Percentiles rank a stretch among this genome's conserved stretches.
These are phyloP conservation scores for Olyra latifolia DNA, from an alignment of 176 grass and related monocot genomes.

Conservation along the genomic window DNA sequence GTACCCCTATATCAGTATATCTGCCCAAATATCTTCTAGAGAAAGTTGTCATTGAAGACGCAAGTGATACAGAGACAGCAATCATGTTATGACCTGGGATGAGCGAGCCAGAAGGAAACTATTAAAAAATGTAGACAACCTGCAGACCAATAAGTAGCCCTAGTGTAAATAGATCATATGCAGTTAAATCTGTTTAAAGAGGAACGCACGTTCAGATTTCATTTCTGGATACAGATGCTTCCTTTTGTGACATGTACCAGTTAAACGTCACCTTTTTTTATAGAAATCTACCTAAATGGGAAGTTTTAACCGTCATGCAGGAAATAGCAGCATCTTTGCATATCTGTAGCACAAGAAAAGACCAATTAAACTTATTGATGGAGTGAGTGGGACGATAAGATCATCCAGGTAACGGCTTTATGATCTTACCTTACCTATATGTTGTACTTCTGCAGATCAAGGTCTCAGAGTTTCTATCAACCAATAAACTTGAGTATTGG, in stretches of 20 bases:
- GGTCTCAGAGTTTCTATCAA: neutral
- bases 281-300: neutral
- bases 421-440: neutral
- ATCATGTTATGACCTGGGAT: neutral
- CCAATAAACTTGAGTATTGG: neutral
- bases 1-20: too few relatives aligned
- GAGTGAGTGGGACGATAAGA: slow-evolving; percentile 33
- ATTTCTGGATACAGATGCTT: neutral
- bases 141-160: neutral
- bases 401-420: slow-evolving; percentile 39
- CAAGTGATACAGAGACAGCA: too few relatives aligned
- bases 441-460: neutral
- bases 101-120: neutral
- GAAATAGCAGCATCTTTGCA: slow-evolving; percentile 11
- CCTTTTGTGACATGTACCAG: neutral
- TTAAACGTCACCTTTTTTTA: neutral
- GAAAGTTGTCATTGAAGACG: too few relatives aligned
- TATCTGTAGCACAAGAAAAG: slow-evolving; percentile 32
- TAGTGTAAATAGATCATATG: neutral
- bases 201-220: neutral
- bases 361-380: slow-evolving; percentile 43
- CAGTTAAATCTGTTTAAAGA: neutral
- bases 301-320: neutral
- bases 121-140: neutral
- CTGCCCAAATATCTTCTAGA: too few relatives aligned